Conservation (phyloP, 176 grass and related monocot genomes). For the Zoysia pacifica region DNA sequence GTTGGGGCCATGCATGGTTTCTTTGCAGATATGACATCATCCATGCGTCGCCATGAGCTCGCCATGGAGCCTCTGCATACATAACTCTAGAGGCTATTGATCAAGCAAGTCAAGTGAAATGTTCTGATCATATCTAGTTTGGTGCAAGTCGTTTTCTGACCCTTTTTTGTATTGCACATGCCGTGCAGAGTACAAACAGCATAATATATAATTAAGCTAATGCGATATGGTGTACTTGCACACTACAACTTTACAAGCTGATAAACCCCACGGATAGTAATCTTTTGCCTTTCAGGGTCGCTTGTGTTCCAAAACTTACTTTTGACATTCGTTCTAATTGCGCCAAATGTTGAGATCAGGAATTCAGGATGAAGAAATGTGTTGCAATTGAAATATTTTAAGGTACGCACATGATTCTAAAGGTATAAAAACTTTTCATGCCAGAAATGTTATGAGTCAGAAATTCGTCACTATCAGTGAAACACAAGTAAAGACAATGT, state of each 20-base stretch:
- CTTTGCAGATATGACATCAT: neutral
- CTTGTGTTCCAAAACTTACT: neutral
- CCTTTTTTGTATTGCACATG: neutral
- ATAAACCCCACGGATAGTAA: neutral
- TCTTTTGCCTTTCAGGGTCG: neutral
- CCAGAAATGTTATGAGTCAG: no score
- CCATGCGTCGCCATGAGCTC: neutral
- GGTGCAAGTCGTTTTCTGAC: slow-evolving; percentile 11
- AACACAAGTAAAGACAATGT: no score
- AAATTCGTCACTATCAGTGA: no score
- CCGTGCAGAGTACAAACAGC: neutral
- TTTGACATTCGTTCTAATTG: neutral
- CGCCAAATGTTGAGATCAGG: neutral
- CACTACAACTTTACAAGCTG: neutral
- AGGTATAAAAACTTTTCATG: no score
- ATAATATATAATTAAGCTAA: neutral
- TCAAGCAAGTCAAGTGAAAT: slow-evolving; percentile 5
- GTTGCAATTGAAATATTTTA: no score
- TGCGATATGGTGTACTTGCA: neutral
- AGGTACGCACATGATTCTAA: no score
- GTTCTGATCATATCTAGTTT: slow-evolving; percentile 1
- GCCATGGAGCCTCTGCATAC: neutral
- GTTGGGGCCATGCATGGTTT: neutral
- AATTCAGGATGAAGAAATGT: no score
- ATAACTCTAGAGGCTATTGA: neutral